A percentile compares a stretch with the other conserved stretches of the same genome.
phyloP scores from a whole-genome alignment of 2,329 filamentous ascomycete genomes.

The Nemania serpens region DNA sequence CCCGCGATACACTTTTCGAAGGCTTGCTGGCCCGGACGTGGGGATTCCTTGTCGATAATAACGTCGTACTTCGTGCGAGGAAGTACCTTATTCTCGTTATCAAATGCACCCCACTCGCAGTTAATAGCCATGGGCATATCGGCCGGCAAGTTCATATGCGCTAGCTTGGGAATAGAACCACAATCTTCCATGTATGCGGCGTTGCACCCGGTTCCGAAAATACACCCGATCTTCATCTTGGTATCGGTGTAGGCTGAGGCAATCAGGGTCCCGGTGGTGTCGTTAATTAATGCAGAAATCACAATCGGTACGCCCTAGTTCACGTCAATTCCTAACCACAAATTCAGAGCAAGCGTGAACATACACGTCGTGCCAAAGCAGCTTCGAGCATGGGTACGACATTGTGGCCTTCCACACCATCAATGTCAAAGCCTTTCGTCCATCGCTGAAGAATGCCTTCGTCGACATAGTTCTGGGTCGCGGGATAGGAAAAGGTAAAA shows the following conservation, averaged over 20 bases:
- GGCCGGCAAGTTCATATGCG: slow-evolving; percentile 83
- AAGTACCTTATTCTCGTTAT: slow-evolving; percentile 88
- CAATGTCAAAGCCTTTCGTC: slow-evolving; percentile 97
- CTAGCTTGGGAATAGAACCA: slow-evolving; percentile 90
- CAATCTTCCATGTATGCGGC: slow-evolving; percentile 97
- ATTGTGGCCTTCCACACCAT: slow-evolving; percentile 87
- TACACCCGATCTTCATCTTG: slow-evolving; percentile 92
- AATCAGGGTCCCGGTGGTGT: slow-evolving; percentile 95
- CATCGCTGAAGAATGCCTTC: slow-evolving; percentile 91
- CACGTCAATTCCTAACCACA: slow-evolving; percentile 25
- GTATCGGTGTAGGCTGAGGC: slow-evolving; percentile 96
- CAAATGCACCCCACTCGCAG: slow-evolving; percentile 96
- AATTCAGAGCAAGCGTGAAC: slow-evolving; percentile 22
- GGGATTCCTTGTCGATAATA: slow-evolving; percentile 87
- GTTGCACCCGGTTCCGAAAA: slow-evolving; percentile 98
- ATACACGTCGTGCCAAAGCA: slow-evolving; percentile 71
- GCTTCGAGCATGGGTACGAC: slow-evolving; percentile 87
- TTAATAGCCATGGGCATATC: slow-evolving; percentile 92
- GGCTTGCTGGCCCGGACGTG: slow-evolving; percentile 88
- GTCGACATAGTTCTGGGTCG: slow-evolving; percentile 90
- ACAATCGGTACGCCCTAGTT: slow-evolving; percentile 84
- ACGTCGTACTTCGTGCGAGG: slow-evolving; percentile 85
- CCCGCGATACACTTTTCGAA: slow-evolving; percentile 99
- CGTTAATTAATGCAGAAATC: slow-evolving; percentile 91
- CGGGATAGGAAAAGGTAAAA: slow-evolving; percentile 96